Evolutionary conservation across 1,139 yeast species (phyloP).

Genomic region (Blastobotrys elegans): DNA sequence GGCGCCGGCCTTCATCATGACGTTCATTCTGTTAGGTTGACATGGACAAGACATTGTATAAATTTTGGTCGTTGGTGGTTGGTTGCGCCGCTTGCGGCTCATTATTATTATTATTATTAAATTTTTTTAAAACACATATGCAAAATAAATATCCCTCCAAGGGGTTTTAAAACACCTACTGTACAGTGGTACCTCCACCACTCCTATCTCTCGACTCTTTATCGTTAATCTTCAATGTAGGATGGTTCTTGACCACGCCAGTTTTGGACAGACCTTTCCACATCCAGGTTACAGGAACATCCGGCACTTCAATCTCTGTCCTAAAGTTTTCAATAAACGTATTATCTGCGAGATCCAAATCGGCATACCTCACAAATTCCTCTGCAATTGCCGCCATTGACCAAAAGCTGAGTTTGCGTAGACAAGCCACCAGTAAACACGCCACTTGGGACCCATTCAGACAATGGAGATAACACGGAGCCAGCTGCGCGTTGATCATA

Average conservation of each 20-base stretch:
- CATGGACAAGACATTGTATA: no score
- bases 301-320: constrained; percentile 54
- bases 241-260: constrained; percentile 40
- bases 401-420: constrained; percentile 83
- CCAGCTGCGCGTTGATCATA: constrained; percentile 52
- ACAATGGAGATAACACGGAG: constrained; percentile 82
- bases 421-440: constrained; percentile 76
- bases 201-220: constrained; percentile 7
- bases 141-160: no score
- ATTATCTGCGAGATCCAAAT: constrained; percentile 80
- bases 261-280: constrained; percentile 68
- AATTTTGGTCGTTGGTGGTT: no score
- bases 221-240: constrained; percentile 29
- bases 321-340: constrained; percentile 75
- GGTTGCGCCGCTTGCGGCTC: not conserved
- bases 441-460: constrained; percentile 87
- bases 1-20: no score
- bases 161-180: not conserved
- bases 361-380: constrained; percentile 74
- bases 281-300: constrained; percentile 59
- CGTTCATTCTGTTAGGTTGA: no score
- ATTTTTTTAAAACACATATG: no score
- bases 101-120: no score
- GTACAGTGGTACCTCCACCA: not conserved
- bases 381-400: constrained; percentile 80